A percentile compares a stretch with the other conserved stretches of the same genome.
phyloP scores from a whole-genome alignment of 768 basidiomycete genomes.

The Lepiota subincarnata region DNA sequence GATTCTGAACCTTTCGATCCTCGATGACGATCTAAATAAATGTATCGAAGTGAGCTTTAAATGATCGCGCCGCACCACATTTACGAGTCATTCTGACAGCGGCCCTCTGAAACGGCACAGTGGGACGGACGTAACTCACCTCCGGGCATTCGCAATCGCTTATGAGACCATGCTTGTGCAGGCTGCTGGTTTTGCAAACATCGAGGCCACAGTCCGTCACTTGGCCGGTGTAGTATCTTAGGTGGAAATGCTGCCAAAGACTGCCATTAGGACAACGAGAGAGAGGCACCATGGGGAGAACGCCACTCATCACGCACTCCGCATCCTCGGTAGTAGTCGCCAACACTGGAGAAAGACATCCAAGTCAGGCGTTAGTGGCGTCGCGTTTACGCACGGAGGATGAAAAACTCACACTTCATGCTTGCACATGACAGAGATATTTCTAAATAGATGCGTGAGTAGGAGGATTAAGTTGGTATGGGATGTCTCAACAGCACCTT shows the following conservation, averaged over 20 bases:
- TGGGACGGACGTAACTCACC: slow-evolving; percentile 22
- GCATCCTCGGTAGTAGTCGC: slow-evolving; percentile 48
- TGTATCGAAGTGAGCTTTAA: background rate
- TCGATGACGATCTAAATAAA: slow-evolving; percentile 36
- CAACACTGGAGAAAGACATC: slow-evolving; percentile 28
- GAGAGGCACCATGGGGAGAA: background rate
- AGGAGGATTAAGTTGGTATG: background rate
- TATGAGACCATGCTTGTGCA: slow-evolving; percentile 42
- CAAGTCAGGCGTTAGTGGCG: background rate
- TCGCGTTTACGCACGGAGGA: background rate
- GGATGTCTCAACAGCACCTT: background rate
- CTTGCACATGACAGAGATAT: slow-evolving; percentile 26
- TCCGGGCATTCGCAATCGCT: slow-evolving; percentile 38
- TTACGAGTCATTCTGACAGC: slow-evolving; percentile 1
- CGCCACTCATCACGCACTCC: slow-evolving; percentile 30
- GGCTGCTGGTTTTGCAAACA: slow-evolving; percentile 34
- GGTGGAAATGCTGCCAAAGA: slow-evolving; percentile 41
- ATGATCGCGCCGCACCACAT: background rate
- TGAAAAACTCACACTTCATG: slow-evolving; percentile 29
- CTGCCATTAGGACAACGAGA: slow-evolving; percentile 7
- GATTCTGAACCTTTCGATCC: slow-evolving; percentile 40
- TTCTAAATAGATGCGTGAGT: background rate
- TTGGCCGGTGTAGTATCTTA: slow-evolving; percentile 45
- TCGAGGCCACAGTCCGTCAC: slow-evolving; percentile 34
- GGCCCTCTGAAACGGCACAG: background rate